Conservation (phyloP, 2,329 filamentous ascomycete species). For the Botrytis galanthina region DNA sequence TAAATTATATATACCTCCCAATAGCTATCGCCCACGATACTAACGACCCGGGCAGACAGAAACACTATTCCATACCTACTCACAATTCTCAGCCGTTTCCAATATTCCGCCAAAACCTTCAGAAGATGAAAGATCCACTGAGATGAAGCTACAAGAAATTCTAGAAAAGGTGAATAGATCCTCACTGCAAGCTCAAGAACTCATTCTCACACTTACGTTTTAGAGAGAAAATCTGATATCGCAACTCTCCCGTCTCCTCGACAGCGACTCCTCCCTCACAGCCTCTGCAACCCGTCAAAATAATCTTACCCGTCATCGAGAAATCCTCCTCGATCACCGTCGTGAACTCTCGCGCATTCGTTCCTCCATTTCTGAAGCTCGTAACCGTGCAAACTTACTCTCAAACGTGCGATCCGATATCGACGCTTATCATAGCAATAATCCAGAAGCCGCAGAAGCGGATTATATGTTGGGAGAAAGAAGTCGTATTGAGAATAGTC, state of each 20-base stretch:
- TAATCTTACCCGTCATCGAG: conserved; percentile 86
- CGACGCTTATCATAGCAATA: conserved; percentile 77
- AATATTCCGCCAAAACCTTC: conserved; percentile 80
- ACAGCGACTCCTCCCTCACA: conserved; percentile 83
- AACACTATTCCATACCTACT: conserved; percentile 70
- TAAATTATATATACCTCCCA: conserved; percentile 42
- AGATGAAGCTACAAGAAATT: conserved; percentile 79
- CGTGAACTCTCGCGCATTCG: conserved; percentile 77
- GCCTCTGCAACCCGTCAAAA: conserved; percentile 96
- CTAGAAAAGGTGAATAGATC: conserved; percentile 67
- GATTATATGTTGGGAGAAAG: conserved; percentile 98
- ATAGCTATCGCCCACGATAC: background rate
- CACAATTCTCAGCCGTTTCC: conserved; percentile 79
- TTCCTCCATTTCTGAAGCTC: conserved; percentile 69
- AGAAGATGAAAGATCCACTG: conserved; percentile 77
- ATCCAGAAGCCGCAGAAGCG: conserved; percentile 79
- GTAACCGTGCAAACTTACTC: conserved; percentile 85
- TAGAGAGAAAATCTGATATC: conserved; percentile 79
- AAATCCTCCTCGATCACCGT: conserved; percentile 83
- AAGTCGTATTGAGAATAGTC: conserved; percentile 78
- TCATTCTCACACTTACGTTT: conserved; percentile 21
- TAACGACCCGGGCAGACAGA: conserved; percentile 17
- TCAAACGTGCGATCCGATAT: conserved; percentile 91
- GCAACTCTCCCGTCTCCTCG: conserved; percentile 84
- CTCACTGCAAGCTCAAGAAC: background rate